Percentiles rank a stretch among this genome's conserved stretches.
Conservation (phyloP, 169 alveolate genomes). For the Plasmodium vinckei region DNA sequence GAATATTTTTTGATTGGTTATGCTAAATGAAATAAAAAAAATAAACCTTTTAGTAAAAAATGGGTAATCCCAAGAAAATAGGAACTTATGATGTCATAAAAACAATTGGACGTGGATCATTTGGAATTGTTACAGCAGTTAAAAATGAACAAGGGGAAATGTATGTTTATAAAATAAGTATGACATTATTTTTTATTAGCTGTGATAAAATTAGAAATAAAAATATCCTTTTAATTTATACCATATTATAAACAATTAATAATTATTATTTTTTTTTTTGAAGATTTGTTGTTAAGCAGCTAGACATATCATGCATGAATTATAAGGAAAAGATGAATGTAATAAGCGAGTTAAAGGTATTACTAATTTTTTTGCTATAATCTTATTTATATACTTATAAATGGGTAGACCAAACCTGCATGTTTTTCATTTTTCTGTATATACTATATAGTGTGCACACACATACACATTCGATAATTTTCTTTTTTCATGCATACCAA, state of each 20-base stretch:
- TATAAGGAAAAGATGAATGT: constrained; percentile 73
- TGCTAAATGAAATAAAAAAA: neutral
- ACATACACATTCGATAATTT: neutral
- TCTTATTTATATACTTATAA: neutral
- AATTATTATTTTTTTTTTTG: neutral
- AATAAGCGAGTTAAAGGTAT: constrained; percentile 25
- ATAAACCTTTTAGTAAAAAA: constrained; percentile 19
- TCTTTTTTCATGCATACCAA: neutral
- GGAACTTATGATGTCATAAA: constrained; percentile 71
- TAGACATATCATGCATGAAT: constrained; percentile 75
- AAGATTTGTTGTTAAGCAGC: constrained; percentile 72
- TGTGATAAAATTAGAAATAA: neutral
- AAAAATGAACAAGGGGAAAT: constrained; percentile 40
- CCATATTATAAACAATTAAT: neutral
- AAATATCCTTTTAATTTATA: neutral
- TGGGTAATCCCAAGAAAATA: constrained; percentile 56
- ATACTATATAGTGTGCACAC: too few species aligned
- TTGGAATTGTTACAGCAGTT: constrained; percentile 76
- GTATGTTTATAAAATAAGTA: constrained; percentile 8
- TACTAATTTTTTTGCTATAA: neutral
- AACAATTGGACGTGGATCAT: constrained; percentile 74
- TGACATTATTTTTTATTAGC: too few species aligned
- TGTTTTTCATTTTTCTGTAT: too few species aligned
- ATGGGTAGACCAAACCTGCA: neutral
- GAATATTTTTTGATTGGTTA: too few species aligned